phyloP scores from a whole-genome alignment of 2,329 filamentous ascomycete genomes.

The Microsporum audouinii region DNA sequence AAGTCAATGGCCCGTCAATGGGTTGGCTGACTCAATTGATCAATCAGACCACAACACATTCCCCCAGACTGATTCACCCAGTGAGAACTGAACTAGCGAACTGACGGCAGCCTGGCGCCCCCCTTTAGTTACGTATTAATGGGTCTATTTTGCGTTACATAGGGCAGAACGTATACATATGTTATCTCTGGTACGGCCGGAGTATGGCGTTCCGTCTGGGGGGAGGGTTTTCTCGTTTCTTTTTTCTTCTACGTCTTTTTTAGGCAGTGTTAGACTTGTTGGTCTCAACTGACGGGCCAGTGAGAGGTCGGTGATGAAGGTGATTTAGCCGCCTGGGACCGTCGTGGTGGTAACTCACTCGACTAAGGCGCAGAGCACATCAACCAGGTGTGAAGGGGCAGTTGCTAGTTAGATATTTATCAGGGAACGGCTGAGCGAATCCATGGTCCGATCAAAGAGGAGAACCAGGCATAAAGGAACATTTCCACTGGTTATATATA shows the following conservation, averaged over 20 bases:
- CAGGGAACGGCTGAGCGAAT: not conserved
- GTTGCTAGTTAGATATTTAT: not conserved
- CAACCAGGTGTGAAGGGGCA: not conserved
- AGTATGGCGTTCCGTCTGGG: conserved; percentile 1
- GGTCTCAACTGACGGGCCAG: not conserved
- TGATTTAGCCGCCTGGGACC: not conserved
- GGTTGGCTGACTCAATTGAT: not conserved
- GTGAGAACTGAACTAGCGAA: not conserved
- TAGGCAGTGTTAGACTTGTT: not conserved
- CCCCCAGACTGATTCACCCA: not conserved
- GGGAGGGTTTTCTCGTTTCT: not conserved
- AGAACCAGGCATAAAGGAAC: not conserved
- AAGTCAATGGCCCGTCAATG: not conserved
- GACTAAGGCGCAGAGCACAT: not conserved
- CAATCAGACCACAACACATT: not conserved
- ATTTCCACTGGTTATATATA: not conserved
- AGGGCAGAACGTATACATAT: too few species aligned
- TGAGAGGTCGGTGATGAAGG: not conserved
- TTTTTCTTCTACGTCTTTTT: not conserved
- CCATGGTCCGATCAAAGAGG: not conserved
- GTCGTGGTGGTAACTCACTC: not conserved
- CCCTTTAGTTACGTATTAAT: not conserved
- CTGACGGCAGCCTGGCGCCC: not conserved
- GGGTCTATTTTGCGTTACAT: too few species aligned
- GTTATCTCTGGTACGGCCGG: not conserved